Evolutionary conservation across 306 rosid genomes (phyloP).

Genomic region (Cucurbita pepo): DNA sequence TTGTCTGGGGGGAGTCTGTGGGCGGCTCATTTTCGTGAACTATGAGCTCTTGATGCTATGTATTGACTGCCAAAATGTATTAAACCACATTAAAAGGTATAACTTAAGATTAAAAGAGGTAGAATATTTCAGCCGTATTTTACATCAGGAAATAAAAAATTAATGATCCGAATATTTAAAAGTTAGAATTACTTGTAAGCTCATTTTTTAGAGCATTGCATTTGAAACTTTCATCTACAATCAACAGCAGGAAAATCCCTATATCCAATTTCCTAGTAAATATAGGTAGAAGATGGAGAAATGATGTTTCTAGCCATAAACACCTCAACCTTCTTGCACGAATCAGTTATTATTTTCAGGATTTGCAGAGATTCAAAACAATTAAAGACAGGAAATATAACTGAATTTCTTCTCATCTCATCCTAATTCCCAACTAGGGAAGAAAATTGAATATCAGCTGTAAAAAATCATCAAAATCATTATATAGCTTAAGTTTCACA

Average conservation of each 20-base stretch:
- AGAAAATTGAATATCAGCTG: not conserved
- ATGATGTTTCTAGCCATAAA: not conserved
- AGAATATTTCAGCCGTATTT: not conserved
- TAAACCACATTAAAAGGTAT: not conserved
- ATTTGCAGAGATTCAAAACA: not conserved
- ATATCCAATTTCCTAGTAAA: not conserved
- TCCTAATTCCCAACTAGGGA: not conserved
- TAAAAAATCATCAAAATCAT: not conserved
- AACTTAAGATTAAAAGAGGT: not conserved
- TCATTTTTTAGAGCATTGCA: not conserved
- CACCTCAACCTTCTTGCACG: not conserved
- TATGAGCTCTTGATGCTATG: not conserved
- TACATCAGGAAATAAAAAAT: not conserved
- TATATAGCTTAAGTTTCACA: not conserved
- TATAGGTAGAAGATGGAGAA: not conserved
- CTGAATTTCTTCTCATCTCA: not conserved
- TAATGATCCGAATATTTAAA: not conserved
- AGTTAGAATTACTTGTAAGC: not conserved
- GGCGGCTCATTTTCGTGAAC: constrained; percentile 35
- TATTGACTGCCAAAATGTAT: constrained; percentile 15
- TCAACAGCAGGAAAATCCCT: not conserved
- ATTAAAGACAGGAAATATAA: not conserved
- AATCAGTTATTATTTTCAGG: not conserved
- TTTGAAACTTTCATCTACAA: not conserved
- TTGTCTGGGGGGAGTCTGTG: constrained; percentile 47